Evolutionary conservation across 345 rosid genomes (phyloP).

Genomic region (Salix brachista): DNA sequence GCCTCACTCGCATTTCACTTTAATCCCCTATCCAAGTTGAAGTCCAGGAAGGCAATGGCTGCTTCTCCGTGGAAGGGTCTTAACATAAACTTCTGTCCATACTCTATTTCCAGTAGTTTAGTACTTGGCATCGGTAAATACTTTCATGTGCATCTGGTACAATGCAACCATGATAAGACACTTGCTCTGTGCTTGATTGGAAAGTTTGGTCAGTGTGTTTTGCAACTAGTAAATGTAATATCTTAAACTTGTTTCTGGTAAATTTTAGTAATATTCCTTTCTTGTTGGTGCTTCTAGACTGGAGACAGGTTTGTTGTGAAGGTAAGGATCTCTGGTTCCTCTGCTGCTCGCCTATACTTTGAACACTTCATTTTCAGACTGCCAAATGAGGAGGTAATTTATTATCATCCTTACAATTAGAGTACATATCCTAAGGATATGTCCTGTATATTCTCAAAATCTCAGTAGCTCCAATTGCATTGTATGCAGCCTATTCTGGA

Average conservation of each 20-base stretch:
- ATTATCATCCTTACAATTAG: neutral
- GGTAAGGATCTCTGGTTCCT: slow-evolving; percentile 61
- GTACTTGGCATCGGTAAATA: neutral
- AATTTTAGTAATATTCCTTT: neutral
- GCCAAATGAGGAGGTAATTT: slow-evolving; percentile 64
- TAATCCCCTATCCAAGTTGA: neutral
- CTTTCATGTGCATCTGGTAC: neutral
- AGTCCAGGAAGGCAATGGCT: neutral
- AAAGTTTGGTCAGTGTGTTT: neutral
- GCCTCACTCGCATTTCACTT: neutral
- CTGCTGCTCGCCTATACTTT: slow-evolving; percentile 68
- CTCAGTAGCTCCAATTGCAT: neutral
- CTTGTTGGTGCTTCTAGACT: slow-evolving; percentile 37
- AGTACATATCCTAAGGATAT: neutral
- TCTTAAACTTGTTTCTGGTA: neutral
- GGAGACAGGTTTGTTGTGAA: slow-evolving; percentile 67
- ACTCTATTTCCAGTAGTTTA: neutral
- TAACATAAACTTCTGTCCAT: neutral
- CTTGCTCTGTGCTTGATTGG: neutral
- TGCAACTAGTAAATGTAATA: neutral
- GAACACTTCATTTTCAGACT: slow-evolving; percentile 70
- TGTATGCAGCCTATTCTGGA: slow-evolving; percentile 57
- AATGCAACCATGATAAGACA: neutral
- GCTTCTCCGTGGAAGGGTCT: neutral
- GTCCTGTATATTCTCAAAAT: neutral